Conservation (phyloP, 2,329 filamentous ascomycete species). For the Acarospora socialis region DNA sequence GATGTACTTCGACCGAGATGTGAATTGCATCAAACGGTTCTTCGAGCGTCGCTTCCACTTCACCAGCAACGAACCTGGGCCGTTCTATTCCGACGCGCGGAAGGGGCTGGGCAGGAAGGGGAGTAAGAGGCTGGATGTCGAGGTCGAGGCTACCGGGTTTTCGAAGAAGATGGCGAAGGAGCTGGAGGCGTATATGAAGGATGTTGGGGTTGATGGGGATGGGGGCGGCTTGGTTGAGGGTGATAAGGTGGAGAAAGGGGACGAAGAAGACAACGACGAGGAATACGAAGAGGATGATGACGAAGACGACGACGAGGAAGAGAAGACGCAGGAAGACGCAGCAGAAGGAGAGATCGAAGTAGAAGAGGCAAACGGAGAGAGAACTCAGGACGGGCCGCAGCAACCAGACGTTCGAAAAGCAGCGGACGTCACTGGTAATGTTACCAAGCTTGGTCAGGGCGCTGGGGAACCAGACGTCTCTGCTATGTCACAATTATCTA, state of each 20-base stretch:
- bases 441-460: too few species aligned
- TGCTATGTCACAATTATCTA: too few species aligned
- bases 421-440: too few species aligned
- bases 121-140: slow-evolving; percentile 61
- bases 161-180: slow-evolving; percentile 96
- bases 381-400: too few species aligned
- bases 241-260: slow-evolving; percentile 25
- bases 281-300: slow-evolving; percentile 27
- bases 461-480: too few species aligned
- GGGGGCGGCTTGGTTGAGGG: slow-evolving; percentile 21
- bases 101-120: slow-evolving; percentile 35
- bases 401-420: too few species aligned
- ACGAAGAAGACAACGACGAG: slow-evolving; percentile 27
- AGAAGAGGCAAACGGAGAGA: too few species aligned
- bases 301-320: too few species aligned
- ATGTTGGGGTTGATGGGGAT: slow-evolving; percentile 45
- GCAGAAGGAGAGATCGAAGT: too few species aligned
- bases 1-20: slow-evolving; percentile 95
- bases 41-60: slow-evolving; percentile 86
- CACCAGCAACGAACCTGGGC: slow-evolving; percentile 63
- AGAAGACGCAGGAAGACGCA: too few species aligned
- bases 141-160: slow-evolving; percentile 85
- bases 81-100: slow-evolving; percentile 63
- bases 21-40: slow-evolving; percentile 88
- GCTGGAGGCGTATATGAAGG: slow-evolving; percentile 76